A percentile compares a stretch with the other conserved stretches of the same genome.
Evolutionary conservation across 306 rosid species (phyloP).

Genomic region (Astragalus membranaceus): DNA sequence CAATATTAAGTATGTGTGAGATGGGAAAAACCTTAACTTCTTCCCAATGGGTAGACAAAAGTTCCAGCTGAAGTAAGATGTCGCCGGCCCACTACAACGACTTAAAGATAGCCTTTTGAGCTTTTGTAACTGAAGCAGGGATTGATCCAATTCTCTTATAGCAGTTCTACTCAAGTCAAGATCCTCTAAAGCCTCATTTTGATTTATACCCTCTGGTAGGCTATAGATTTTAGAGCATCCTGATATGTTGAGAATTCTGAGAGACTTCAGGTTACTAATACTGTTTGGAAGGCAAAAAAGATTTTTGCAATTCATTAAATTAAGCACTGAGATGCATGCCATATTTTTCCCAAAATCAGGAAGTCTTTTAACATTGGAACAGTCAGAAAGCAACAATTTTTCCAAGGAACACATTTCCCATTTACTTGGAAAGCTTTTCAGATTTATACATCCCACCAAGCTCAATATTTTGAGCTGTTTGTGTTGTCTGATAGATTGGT

Average conservation of each 20-base stretch:
- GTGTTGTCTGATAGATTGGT: slow-evolving; percentile 4
- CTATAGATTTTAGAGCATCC: not conserved
- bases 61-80: not conserved
- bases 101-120: not conserved
- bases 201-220: not conserved
- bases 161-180: not conserved
- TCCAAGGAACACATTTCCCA: slow-evolving; percentile 17
- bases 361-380: not conserved
- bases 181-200: not conserved
- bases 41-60: not conserved
- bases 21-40: not conserved
- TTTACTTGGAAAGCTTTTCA: not conserved
- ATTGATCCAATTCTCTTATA: not conserved
- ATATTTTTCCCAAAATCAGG: slow-evolving; percentile 12
- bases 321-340: not conserved
- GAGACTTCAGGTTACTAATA: not conserved
- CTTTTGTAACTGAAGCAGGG: not conserved
- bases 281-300: slow-evolving; percentile 9
- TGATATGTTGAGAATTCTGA: not conserved
- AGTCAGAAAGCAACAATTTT: not conserved
- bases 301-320: slow-evolving; percentile 7
- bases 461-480: not conserved
- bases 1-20: not conserved
- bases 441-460: slow-evolving; percentile 8
- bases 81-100: not conserved